Evolutionary conservation across 108 stramenopile species (phyloP).

Genomic region (Nitzschia sp.): DNA sequence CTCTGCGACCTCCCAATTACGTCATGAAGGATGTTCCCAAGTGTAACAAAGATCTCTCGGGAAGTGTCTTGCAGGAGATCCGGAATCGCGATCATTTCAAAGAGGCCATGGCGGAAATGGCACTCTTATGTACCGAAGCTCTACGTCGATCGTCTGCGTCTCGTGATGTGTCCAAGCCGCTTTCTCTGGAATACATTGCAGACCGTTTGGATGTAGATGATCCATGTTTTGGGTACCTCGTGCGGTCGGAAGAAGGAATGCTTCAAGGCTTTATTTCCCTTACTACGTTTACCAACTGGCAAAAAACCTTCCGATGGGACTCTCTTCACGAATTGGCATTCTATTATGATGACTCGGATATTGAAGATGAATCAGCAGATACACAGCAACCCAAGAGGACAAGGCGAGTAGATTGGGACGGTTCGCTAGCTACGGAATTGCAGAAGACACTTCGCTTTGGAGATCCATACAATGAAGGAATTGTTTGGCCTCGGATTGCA

Average conservation of each 20-base stretch:
- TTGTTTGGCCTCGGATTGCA: constrained; percentile 89
- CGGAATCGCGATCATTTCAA: constrained; percentile 61
- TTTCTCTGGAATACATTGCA: constrained; percentile 88
- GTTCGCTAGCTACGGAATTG: constrained; percentile 58
- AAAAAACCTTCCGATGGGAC: constrained; percentile 89
- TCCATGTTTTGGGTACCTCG: constrained; percentile 76
- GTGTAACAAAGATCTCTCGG: constrained; percentile 48
- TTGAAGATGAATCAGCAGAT: constrained; percentile 8
- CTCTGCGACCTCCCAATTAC: constrained; percentile 70
- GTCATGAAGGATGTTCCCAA: constrained; percentile 60
- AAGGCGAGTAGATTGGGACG: constrained; percentile 63
- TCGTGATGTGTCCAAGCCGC: constrained; percentile 55
- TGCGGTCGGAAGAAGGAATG: constrained; percentile 68
- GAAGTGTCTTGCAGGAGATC: constrained; percentile 63
- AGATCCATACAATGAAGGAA: constrained; percentile 87
- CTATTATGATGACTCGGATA: constrained; percentile 54
- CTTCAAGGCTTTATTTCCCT: constrained; percentile 88
- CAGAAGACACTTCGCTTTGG: constrained; percentile 75
- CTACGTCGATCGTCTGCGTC: constrained; percentile 49
- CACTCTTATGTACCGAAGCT: constrained; percentile 86
- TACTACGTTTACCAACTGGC: constrained; percentile 91
- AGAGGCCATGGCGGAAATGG: constrained; percentile 83
- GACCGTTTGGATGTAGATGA: constrained; percentile 92
- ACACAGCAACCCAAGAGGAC: constrained; percentile 15
- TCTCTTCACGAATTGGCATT: constrained; percentile 75